Conservation (phyloP, 345 rosid species). For the Firmiana major region DNA sequence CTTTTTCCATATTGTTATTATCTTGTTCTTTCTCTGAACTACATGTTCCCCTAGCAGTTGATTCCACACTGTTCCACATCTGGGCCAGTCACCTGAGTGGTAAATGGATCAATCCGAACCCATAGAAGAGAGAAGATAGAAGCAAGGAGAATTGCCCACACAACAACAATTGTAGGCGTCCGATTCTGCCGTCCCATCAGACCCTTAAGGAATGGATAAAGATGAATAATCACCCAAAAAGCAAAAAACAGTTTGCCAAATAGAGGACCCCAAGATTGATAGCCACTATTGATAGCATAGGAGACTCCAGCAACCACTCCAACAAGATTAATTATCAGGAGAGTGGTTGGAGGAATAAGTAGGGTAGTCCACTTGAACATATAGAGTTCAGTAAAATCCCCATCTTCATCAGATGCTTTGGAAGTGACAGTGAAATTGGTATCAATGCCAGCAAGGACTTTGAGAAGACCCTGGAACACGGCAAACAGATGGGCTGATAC, state of each 20-base stretch:
- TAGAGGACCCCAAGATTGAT: slow-evolving; percentile 84
- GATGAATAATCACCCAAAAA: slow-evolving; percentile 89
- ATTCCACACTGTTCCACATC: slow-evolving; percentile 7
- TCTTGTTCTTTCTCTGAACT: background rate
- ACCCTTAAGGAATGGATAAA: slow-evolving; percentile 94
- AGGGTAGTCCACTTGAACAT: slow-evolving; percentile 91
- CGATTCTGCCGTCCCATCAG: slow-evolving; percentile 82
- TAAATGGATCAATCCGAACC: slow-evolving; percentile 62
- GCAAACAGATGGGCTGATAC: slow-evolving; percentile 94
- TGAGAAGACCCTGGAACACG: slow-evolving; percentile 77
- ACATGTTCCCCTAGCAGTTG: slow-evolving; percentile 3
- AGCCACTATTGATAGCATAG: slow-evolving; percentile 87
- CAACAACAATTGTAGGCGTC: slow-evolving; percentile 64
- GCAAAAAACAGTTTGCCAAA: slow-evolving; percentile 91
- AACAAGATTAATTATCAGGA: slow-evolving; percentile 77
- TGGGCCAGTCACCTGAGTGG: slow-evolving; percentile 4
- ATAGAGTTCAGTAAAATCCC: slow-evolving; percentile 82
- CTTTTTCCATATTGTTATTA: background rate
- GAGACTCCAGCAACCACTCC: slow-evolving; percentile 95
- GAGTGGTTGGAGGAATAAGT: slow-evolving; percentile 88
- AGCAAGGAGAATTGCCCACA: slow-evolving; percentile 71
- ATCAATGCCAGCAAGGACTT: slow-evolving; percentile 88
- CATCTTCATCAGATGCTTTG: slow-evolving; percentile 72
- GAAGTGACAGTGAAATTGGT: slow-evolving; percentile 93
- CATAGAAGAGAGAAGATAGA: slow-evolving; percentile 69